Conservation (phyloP, 257 asterid genomes). For the Echites panduratus region DNA sequence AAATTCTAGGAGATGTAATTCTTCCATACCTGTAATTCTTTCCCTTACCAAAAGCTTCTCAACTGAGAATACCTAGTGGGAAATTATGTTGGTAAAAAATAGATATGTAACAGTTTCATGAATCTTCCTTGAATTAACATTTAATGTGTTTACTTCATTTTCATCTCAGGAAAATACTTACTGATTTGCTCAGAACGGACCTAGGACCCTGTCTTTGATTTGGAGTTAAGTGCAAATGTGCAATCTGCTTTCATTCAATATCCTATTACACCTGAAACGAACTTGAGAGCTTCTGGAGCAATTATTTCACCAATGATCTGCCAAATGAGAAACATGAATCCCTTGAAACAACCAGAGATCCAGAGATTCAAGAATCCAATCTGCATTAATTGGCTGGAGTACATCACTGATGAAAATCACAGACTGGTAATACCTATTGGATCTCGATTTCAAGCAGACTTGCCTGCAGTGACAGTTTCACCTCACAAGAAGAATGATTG, state of each 20-base stretch:
- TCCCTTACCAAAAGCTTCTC: no score
- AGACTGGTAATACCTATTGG: constrained; percentile 21
- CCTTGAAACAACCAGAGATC: background rate
- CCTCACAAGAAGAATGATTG: background rate
- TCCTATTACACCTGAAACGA: background rate
- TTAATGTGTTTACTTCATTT: no score
- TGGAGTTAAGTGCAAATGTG: no score
- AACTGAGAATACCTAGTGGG: no score
- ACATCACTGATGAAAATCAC: constrained; percentile 10
- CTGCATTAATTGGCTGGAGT: background rate
- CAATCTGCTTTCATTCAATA: background rate
- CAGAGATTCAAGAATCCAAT: background rate
- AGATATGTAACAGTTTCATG: no score
- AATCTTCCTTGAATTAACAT: background rate
- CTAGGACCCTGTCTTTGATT: background rate
- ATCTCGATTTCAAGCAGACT: constrained; percentile 22
- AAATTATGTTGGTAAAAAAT: no score
- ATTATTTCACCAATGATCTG: background rate
- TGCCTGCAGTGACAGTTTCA: constrained; percentile 15
- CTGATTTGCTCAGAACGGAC: background rate
- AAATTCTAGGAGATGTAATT: no score
- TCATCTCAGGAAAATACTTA: background rate
- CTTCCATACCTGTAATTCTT: no score
- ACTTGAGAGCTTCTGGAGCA: background rate
- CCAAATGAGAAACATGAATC: background rate